Percentiles rank a stretch among this genome's conserved stretches.
phyloP scores from a whole-genome alignment of 805 yeast genomes.

The Candida ortonii region DNA sequence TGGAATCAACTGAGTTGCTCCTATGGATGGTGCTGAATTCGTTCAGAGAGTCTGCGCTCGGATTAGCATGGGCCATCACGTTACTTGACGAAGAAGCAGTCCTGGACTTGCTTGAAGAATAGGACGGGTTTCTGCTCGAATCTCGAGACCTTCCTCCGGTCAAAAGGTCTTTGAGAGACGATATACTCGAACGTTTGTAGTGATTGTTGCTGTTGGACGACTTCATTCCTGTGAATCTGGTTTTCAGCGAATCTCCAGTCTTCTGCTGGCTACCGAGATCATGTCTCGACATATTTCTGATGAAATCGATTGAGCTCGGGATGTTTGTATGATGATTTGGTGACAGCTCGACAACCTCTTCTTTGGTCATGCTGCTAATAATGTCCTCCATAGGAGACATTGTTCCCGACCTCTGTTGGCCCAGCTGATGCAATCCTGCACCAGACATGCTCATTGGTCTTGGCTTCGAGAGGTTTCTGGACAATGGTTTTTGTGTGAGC shows the following conservation, averaged over 20 bases:
- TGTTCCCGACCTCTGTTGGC: conserved; percentile 10
- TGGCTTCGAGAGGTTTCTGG: conserved; percentile 9
- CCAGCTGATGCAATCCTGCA: conserved; percentile 19
- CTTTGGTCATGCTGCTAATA: conserved; percentile 30
- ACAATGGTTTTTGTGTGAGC: conserved; percentile 1
- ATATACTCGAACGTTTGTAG: conserved; percentile 34
- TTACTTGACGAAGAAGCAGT: conserved; percentile 16
- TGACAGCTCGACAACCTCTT: conserved; percentile 33
- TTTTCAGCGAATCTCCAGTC: conserved; percentile 25
- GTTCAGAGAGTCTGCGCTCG: conserved; percentile 24
- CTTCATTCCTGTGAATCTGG: conserved; percentile 16
- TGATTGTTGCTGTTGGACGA: conserved; percentile 22
- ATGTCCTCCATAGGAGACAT: conserved; percentile 24
- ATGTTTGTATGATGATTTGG: conserved; percentile 30
- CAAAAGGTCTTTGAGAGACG: conserved; percentile 33
- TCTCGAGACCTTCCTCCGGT: conserved; percentile 34
- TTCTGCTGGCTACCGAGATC: conserved; percentile 27
- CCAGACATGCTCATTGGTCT: conserved; percentile 39
- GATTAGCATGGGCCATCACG: conserved; percentile 6
- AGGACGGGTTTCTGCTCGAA: conserved; percentile 21
- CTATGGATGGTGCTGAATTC: conserved; percentile 17
- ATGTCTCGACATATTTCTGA: conserved; percentile 36
- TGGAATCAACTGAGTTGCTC: conserved; percentile 9
- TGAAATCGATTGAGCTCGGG: conserved; percentile 38
- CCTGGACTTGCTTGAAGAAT: conserved; percentile 17